phyloP scores from a whole-genome alignment of 2,329 filamentous ascomycete species.

The Exophiala phaeomuriformis region DNA sequence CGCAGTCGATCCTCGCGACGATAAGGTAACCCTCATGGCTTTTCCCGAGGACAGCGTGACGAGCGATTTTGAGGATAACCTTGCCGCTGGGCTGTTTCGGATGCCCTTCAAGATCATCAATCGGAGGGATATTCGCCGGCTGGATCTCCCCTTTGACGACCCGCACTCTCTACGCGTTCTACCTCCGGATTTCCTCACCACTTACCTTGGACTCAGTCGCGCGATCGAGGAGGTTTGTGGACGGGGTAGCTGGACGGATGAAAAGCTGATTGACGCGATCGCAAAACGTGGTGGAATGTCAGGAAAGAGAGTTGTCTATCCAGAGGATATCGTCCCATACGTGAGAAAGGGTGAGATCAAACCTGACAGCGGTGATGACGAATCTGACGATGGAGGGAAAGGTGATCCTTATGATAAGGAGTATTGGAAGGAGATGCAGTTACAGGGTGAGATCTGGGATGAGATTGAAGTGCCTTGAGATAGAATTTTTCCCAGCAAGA shows the following conservation, averaged over 20 bases:
- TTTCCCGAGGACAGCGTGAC: neutral
- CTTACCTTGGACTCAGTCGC: conserved; percentile 5
- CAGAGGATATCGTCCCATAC: conserved; percentile 13
- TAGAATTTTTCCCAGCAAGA: neutral
- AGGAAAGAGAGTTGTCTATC: conserved; percentile 7
- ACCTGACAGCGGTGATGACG: neutral
- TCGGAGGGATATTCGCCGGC: neutral
- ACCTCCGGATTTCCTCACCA: conserved; percentile 6
- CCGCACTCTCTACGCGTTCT: neutral
- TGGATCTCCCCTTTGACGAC: conserved; percentile 3
- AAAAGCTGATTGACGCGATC: neutral
- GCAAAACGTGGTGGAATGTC: conserved; percentile 1
- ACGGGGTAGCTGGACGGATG: neutral
- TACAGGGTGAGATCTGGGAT: conserved; percentile 12
- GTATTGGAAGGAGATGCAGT: conserved; percentile 11
- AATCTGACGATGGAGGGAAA: neutral
- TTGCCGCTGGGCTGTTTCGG: neutral
- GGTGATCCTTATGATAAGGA: conserved; percentile 1
- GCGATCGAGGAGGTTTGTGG: conserved; percentile 2
- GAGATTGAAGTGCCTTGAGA: conserved; percentile 1
- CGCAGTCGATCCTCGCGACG: conserved; percentile 1
- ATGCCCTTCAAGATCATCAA: conserved; percentile 15
- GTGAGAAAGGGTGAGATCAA: neutral
- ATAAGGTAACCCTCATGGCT: neutral
- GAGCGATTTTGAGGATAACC: neutral